Percentiles rank a stretch among this genome's conserved stretches.
Evolutionary conservation across 1,284 basidiomycete genomes (phyloP).

Genomic region (Uromyces viciae-fabae): DNA sequence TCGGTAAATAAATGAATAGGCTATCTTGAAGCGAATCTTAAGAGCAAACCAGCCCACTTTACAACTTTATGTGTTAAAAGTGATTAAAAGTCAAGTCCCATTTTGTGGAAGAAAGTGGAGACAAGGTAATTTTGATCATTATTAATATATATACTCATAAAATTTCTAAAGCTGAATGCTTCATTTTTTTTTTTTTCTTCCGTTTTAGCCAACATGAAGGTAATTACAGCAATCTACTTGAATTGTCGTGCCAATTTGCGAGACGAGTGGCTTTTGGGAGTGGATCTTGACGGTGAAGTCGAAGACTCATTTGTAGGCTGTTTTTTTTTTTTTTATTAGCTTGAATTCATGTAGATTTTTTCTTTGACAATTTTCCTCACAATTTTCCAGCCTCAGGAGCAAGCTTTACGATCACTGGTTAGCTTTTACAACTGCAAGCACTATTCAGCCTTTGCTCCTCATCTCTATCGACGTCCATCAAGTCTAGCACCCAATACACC

Average conservation of each 20-base stretch:
- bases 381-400: slow-evolving; percentile 71
- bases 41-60: slow-evolving; percentile 89
- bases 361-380: no score
- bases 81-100: slow-evolving; percentile 98
- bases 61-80: slow-evolving; percentile 91
- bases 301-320: slow-evolving; percentile 59
- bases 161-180: no score
- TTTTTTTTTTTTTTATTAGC: not conserved
- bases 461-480: slow-evolving; percentile 49
- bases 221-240: slow-evolving; percentile 96
- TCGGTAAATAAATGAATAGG: slow-evolving; percentile 51
- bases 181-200: no score
- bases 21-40: slow-evolving; percentile 88
- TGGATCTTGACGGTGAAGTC: slow-evolving; percentile 83
- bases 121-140: slow-evolving; percentile 68
- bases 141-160: not conserved
- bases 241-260: slow-evolving; percentile 93
- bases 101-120: slow-evolving; percentile 98
- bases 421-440: slow-evolving; percentile 67
- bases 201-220: slow-evolving; percentile 81
- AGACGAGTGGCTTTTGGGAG: slow-evolving; percentile 94
- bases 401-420: slow-evolving; percentile 86
- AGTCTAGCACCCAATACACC: slow-evolving; percentile 3
- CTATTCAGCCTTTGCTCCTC: slow-evolving; percentile 51
- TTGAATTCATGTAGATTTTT: not conserved